Evolutionary conservation across 345 rosid genomes (phyloP), one percentile per base, ranked within the genome.

Genomic region (Linum trigynum): DNA sequence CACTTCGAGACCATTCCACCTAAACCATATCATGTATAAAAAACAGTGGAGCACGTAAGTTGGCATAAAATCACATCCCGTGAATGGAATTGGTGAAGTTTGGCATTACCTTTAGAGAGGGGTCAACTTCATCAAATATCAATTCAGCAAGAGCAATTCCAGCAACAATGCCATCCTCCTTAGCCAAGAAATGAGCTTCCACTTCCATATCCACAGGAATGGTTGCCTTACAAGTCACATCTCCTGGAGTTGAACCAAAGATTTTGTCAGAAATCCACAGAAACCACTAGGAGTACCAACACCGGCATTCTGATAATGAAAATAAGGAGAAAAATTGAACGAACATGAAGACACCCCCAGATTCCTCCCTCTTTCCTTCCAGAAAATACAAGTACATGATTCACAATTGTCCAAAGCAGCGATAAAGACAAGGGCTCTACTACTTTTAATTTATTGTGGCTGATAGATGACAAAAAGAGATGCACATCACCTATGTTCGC

Each of bases 211-310:
- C 96, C 63, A 69, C 55, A 4, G 95, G 97, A 75, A 91, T 81
- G 37, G 96, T 91, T 63, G 97, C 96, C 90, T 85, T 57, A 81
- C 97, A 89, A 40, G 99, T 89, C 58, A 94, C 96, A 71, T 94
- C 96, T 68, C 97, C 96, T 94, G 81, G 72, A 74, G 60, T 57
- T 62, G 59, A 67, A 63, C 70, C 61, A 73, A 38, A 71, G 14
- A 71, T 38, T 59, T 50, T 55, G 70, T 55, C 55, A 73, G 55
- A 42, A 62, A 57, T 38, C 38, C 38, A 23, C 32, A 23, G 32
- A 23, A 23, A 23, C 32, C 32, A 23, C 32, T 23, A 23, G 32
- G 32, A 23, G 32, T 23, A 23, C 32, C 32, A 23, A 23, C 32
- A 23, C 32, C 32, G 32, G 32, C 32, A 23, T 23, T 23, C 32